Evolutionary conservation across 257 asterid species (phyloP), one percentile per base, ranked within the genome.

Genomic region (Echites panduratus): DNA sequence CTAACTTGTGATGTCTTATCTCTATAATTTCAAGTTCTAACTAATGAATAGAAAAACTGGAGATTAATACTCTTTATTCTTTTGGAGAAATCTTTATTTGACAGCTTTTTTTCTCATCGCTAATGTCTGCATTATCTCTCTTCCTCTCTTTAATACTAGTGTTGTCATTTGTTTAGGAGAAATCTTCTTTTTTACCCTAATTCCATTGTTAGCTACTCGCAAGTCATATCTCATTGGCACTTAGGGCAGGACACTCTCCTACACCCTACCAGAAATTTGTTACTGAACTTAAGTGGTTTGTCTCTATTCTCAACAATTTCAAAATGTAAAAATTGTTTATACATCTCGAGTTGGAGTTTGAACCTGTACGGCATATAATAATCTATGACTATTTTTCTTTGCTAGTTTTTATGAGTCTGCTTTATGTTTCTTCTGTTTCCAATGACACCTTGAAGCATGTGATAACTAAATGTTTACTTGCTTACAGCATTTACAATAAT

Each of bases 401-500:
- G 56, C 26, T 19, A 12, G 40, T 20, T 68, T 74, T 54, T 44
- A 10, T 56, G 49, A 53, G 9, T 24, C n/a, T 50, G 13, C 38
- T 73, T 72, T 29, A 12, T 44, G 14, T 35, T 72, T 0, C 45
- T 45, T 45, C 35, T 48, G n/a, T 12, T 17, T 20, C 6, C 62
- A 32, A 6, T 53, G 66, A 48, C 48, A 24, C 19, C 35, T 50
- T 16, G 19, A 38, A 41, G 16, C 35, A 24, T 43, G 68, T 48
- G 10, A 62, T 61, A 17, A 61, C 38, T 1, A 20, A 27, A n/a
- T 10, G 35, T 11, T 22, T 38, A 56, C 44, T 44, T 50, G 27
- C n/a, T 76, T 81, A 75, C 90, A 95, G 99, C 76, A 87, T 92
- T 45, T 88, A 86, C 89, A 92, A 92, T 53, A 92, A 90, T 58